Evolutionary conservation across 371 early-diverging fungal species (phyloP).

Genomic region (Gilbertella persicaria): DNA sequence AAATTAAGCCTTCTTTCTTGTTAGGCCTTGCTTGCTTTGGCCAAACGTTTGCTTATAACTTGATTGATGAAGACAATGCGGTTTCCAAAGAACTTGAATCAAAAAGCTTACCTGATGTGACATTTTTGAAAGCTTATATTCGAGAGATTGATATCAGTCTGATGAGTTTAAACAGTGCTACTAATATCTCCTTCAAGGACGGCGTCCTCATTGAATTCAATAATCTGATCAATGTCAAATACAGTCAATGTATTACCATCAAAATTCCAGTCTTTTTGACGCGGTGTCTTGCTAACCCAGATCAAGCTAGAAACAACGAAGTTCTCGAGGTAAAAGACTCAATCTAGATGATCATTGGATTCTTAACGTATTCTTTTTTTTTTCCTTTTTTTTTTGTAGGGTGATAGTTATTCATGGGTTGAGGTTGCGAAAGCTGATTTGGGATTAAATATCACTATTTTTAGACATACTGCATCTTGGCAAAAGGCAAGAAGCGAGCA

Average conservation of each 20-base stretch:
- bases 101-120: conserved; percentile 62
- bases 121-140: conserved; percentile 61
- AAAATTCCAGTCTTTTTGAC: conserved; percentile 63
- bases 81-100: conserved; percentile 56
- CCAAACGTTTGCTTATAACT: conserved; percentile 68
- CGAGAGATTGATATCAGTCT: conserved; percentile 65
- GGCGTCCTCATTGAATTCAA: conserved; percentile 68
- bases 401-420: conserved; percentile 60
- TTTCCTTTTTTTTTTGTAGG: not conserved
- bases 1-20: conserved; percentile 67
- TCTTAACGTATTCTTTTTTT: not conserved
- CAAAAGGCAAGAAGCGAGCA: conserved; percentile 54
- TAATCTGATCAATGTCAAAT: conserved; percentile 65
- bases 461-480: conserved; percentile 63
- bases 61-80: conserved; percentile 74
- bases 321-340: conserved; percentile 15
- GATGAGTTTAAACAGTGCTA: conserved; percentile 63
- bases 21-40: conserved; percentile 59
- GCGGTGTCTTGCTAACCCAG: conserved; percentile 57
- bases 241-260: conserved; percentile 58
- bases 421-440: conserved; percentile 70
- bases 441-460: conserved; percentile 64
- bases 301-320: conserved; percentile 14
- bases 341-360: conserved; percentile 1
- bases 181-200: conserved; percentile 55